A percentile compares a stretch with the other conserved stretches of the same genome.
phyloP scores from a whole-genome alignment of 2,329 filamentous ascomycete genomes.

The Penicillium corylophilum region DNA sequence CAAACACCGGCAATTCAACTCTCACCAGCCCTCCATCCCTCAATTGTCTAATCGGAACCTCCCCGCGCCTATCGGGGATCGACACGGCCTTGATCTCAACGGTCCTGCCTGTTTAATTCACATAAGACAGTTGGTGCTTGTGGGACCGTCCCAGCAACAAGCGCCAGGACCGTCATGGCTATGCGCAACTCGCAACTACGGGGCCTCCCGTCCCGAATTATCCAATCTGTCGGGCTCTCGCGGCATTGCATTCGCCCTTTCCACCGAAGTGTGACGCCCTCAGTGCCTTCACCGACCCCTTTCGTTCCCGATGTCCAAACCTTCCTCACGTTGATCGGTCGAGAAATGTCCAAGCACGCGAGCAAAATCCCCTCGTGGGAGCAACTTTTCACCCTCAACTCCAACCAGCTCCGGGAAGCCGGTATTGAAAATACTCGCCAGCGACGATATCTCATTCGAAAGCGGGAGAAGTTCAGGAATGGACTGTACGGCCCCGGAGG shows the following conservation, averaged over 20 bases:
- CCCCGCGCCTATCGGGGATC: not conserved
- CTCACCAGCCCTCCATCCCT: not conserved
- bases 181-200: conserved; percentile 30
- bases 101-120: not conserved
- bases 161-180: conserved; percentile 24
- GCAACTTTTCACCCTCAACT: conserved; percentile 78
- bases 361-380: conserved; percentile 90
- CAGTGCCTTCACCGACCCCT: conserved; percentile 70
- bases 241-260: conserved; percentile 41
- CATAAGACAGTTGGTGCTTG: not conserved
- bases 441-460: conserved; percentile 79
- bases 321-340: conserved; percentile 89
- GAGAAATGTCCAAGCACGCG: conserved; percentile 76
- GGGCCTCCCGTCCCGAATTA: conserved; percentile 25
- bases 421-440: conserved; percentile 83
- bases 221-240: conserved; percentile 25
- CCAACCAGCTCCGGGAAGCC: conserved; percentile 73
- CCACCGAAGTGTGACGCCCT: conserved; percentile 43
- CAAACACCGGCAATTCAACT: conserved; percentile 6
- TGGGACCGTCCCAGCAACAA: conserved; percentile 6
- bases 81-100: not conserved
- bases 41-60: not conserved
- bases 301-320: conserved; percentile 82
- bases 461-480: conserved; percentile 79
- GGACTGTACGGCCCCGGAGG: conserved; percentile 79